Conservation (phyloP, 768 basidiomycete species). For the Tricholoma bakamatsutake region DNA sequence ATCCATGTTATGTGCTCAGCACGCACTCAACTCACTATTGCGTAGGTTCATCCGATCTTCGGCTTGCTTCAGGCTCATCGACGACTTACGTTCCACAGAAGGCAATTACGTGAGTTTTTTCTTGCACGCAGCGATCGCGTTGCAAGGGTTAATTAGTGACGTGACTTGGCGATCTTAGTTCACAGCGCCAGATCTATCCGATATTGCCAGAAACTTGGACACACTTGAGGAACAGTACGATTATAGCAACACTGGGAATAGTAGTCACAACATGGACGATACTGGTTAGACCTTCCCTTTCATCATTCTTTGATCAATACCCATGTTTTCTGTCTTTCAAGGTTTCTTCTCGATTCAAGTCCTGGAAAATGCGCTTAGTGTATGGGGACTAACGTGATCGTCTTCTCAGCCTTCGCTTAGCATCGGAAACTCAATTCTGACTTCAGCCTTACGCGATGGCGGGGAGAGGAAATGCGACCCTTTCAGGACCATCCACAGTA, state of each 20-base stretch:
- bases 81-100: conserved; percentile 22
- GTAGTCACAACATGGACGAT: conserved; percentile 86
- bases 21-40: conserved; percentile 75
- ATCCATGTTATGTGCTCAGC: conserved; percentile 84
- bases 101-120: conserved; percentile 35
- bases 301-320: not conserved
- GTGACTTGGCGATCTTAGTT: conserved; percentile 41
- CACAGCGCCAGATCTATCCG: conserved; percentile 71
- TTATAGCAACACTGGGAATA: conserved; percentile 31
- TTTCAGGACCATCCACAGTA: conserved; percentile 79
- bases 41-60: conserved; percentile 42
- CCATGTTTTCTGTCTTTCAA: conserved; percentile 19
- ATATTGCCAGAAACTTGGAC: conserved; percentile 67
- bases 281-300: conserved; percentile 44
- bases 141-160: not conserved
- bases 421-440: conserved; percentile 6
- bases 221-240: conserved; percentile 56
- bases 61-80: conserved; percentile 5
- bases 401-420: conserved; percentile 6
- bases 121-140: not conserved
- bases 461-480: conserved; percentile 72
- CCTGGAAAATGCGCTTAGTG: conserved; percentile 73
- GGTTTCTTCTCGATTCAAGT: conserved; percentile 94
- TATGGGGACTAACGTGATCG: conserved; percentile 75
- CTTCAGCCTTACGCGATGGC: conserved; percentile 74